phyloP scores from a whole-genome alignment of 352 stramenopile genomes.

The Pythium dissimile region DNA sequence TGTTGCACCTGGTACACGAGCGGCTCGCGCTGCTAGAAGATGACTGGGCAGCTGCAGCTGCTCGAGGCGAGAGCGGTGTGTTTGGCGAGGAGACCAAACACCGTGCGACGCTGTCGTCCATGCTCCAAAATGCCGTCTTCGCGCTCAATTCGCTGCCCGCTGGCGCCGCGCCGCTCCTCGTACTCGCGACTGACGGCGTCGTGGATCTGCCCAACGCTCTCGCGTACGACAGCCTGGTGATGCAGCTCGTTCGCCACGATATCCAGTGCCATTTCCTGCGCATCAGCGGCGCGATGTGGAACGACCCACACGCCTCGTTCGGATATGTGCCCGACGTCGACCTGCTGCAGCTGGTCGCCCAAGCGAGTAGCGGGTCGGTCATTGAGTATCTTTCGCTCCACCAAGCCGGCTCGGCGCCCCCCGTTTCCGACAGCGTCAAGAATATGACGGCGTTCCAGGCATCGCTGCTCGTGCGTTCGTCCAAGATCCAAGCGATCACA shows the following conservation, averaged over 20 bases:
- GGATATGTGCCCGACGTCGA: conserved; percentile 83
- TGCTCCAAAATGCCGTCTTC: conserved; percentile 85
- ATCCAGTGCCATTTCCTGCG: conserved; percentile 84
- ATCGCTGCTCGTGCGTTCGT: conserved; percentile 58
- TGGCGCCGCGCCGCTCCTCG: conserved; percentile 71
- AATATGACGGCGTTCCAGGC: conserved; percentile 63
- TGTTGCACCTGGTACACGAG: conserved; percentile 72
- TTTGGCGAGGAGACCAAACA: conserved; percentile 16
- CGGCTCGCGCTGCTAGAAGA: conserved; percentile 81
- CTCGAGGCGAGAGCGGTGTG: conserved; percentile 9
- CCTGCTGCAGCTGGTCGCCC: conserved; percentile 70
- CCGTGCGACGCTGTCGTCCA: conserved; percentile 59
- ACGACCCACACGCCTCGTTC: conserved; percentile 68
- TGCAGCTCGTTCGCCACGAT: conserved; percentile 88
- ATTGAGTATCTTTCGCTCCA: conserved; percentile 63
- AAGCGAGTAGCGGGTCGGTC: conserved; percentile 62
- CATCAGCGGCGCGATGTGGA: conserved; percentile 44
- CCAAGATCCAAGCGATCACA: conserved; percentile 65
- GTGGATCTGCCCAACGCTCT: conserved; percentile 75
- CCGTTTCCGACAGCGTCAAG: conserved; percentile 10
- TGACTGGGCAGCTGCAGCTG: conserved; percentile 45
- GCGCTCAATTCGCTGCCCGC: conserved; percentile 80
- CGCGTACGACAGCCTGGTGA: conserved; percentile 83
- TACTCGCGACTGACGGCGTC: conserved; percentile 84
- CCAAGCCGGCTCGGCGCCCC: conserved; percentile 25